phyloP scores from a whole-genome alignment of 2,329 filamentous ascomycete genomes.

The Alternaria gaisen region DNA sequence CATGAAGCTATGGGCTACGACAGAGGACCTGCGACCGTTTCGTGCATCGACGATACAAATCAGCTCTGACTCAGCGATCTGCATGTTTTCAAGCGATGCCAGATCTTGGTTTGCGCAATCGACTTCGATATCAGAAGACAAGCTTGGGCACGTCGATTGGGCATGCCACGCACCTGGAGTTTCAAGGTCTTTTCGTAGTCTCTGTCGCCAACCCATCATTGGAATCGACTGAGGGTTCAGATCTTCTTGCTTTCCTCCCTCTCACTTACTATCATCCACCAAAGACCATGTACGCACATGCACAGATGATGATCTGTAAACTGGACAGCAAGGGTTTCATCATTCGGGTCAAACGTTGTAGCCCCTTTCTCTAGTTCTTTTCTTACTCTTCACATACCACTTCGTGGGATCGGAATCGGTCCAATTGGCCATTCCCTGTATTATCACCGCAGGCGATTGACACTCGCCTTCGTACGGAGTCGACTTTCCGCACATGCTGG shows the following conservation, averaged over 20 bases:
- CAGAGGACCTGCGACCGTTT: neutral
- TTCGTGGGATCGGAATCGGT: neutral
- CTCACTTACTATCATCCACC: neutral
- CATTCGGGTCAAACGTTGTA: neutral
- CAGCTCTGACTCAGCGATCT: neutral
- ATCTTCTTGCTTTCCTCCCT: neutral
- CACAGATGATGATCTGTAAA: neutral
- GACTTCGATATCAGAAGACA: neutral
- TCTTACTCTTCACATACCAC: neutral
- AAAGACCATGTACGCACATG: neutral
- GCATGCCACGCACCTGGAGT: neutral
- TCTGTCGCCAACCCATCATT: neutral
- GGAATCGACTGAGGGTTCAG: neutral
- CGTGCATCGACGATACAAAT: neutral
- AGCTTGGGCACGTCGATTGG: neutral
- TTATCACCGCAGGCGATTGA: neutral
- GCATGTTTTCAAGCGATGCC: neutral
- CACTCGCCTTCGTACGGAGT: constrained; percentile 2
- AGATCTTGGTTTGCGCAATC: neutral
- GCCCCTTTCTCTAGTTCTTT: neutral
- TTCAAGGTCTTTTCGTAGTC: neutral
- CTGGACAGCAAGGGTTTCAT: neutral
- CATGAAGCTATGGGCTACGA: constrained; percentile 1
- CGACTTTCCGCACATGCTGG: constrained; percentile 4
- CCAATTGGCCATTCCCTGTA: neutral